Evolutionary conservation across 176 grass and related monocot species (phyloP), one percentile per base, ranked within the genome.

Genomic region (Aegilops bicornis): DNA sequence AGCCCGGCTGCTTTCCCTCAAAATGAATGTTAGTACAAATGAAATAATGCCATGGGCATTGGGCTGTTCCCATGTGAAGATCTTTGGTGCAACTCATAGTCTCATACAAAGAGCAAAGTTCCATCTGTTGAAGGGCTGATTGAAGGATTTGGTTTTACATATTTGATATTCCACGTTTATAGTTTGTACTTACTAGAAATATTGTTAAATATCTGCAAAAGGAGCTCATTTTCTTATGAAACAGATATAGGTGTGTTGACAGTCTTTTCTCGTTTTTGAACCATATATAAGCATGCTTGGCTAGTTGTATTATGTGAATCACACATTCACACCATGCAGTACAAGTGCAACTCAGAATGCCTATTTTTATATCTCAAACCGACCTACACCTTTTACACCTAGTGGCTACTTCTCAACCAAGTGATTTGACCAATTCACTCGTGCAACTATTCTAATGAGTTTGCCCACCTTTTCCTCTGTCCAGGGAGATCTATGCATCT

Each of bases 401-500:
- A 37, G 11, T 50, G 43, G 25, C 43, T 76, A 76, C 25, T 31
- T 31, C 19, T 13, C 4, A 76, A 31, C 25, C 24, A 76, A 52
- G 43, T 76, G 43, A 52, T 17, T 54, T 19, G 1, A 19, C 50
- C 50, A 54, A 54, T 54, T 54, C 50, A 17, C 50, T 54, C 16
- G 6, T 54, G 50, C 16, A 54, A 54, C 16, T 50, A 66, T 85
- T 77, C 69, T 82, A 39, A 82, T 79, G 50, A 6, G 19, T 23
- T n/a, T 79, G 0, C 42, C 82, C 6, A 63, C 63, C 0, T 54
- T 54, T 19, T 60, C 35, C 29, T 83, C 7, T 15, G 72, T 81
- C 0, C 69, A 91, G 83, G 40, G 90, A 97, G 84, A 78, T 90
- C 4, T 90, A 92, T 47, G 85, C 84, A 59, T 94, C 86, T 23